These are phyloP conservation scores for Yarrowia osloensis DNA, from an alignment of 805 yeast genomes.

Conservation along the genomic window DNA sequence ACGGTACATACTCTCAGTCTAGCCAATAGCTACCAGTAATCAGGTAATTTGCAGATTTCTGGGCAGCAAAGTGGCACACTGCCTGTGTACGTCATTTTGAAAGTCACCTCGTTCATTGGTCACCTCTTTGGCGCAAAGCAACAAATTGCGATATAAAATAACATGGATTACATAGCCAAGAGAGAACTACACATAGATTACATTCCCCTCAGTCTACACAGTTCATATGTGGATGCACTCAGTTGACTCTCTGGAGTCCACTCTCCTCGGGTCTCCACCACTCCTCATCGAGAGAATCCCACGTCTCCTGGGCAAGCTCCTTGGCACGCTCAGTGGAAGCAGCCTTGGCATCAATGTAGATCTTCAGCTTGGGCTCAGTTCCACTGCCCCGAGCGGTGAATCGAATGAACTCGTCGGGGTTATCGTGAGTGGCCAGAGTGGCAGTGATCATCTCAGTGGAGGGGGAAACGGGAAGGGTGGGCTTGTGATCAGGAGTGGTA, in stretches of 20 bases:
- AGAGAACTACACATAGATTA: too few relatives aligned
- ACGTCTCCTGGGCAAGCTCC: conserved; percentile 59
- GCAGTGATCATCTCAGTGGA: conserved; percentile 86
- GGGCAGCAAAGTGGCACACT: too few relatives aligned
- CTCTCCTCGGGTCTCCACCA: conserved; percentile 71
- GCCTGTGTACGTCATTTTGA: too few relatives aligned
- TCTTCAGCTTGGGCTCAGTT: conserved; percentile 92
- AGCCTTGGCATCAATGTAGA: conserved; percentile 80
- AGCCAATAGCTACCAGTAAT: too few relatives aligned
- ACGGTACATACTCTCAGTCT: too few relatives aligned
- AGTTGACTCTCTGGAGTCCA: conserved; percentile 41
- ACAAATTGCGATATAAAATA: neutral
- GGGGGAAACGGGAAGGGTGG: conserved; percentile 69
- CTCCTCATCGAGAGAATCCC: conserved; percentile 63
- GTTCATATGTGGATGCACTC: neutral
- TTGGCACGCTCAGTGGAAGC: conserved; percentile 51
- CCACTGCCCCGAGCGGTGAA: conserved; percentile 94
- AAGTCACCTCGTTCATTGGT: too few relatives aligned
- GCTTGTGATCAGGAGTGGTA: conserved; percentile 55
- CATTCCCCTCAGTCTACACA: too few relatives aligned
- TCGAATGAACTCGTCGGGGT: conserved; percentile 50
- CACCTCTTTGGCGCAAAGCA: too few relatives aligned
- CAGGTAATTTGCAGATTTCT: too few relatives aligned
- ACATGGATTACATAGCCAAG: neutral
- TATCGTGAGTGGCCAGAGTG: conserved; percentile 41